Base-by-base conservation (phyloP, 108 stramenopile genomes). In the Cyclotella baltica region DNA sequence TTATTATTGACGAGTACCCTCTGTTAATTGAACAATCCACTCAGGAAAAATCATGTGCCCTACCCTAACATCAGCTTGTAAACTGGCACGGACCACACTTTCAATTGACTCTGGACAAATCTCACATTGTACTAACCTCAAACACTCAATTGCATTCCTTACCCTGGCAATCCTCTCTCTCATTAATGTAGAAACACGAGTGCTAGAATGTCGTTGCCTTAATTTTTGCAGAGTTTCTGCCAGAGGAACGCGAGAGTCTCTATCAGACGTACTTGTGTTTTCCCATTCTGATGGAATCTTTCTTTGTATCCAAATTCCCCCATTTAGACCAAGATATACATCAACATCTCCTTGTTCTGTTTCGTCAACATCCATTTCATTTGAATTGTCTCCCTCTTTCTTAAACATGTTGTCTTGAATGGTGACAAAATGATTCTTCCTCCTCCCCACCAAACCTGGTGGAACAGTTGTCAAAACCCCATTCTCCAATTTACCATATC, bases 401-500 rank as follows among this genome's bases (percentile, higher is more conserved):
- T 68, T 56, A 36, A 64, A 48, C 4, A 47, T 23, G 25, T 76
- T 51, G 33, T 72, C 78, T 62, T 70, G 56, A 63, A 84, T 73
- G 23, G 76, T 76, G 51, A 79, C 83, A 63, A 86, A 85, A 78
- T 98, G 96, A 73, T 91, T 88, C 64, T 88, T 91, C 34, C 89
- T 88, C 22, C 96, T 59, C 28, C 91, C 82, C 29, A 98, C 87
- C 72, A 96, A 77, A 23, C 81, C 64, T 3, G 95, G 90, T 59
- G 94, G 95, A 28, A 98, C 95, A 3, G 73, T 76, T 6, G 90
- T 81, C 47, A 96, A 77, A 40, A 85, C 84, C 43, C 98, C 98
- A 84, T 98, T 98, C 59, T 95, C 89, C 43, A 99, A 88, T 78
- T 97, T 98, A 13, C 98, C 97, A 64, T 97, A 99, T 34, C 94